Evolutionary conservation across 768 basidiomycete genomes (phyloP), one percentile per base, ranked within the genome.

Genomic region (Sutorius australiensis): DNA sequence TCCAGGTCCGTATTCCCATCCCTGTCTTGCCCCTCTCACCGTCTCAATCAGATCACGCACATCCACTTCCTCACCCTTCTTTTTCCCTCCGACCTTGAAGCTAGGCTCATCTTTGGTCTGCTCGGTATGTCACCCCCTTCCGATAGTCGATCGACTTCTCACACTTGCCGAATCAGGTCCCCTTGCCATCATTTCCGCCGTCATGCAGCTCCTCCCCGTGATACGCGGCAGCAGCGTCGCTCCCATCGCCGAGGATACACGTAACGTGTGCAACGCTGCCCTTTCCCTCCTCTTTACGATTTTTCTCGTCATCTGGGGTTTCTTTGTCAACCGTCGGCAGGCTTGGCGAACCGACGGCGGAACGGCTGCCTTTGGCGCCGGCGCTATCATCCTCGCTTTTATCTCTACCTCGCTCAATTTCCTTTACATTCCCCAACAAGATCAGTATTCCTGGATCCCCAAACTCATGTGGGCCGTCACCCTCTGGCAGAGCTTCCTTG

Each of bases 291-390:
- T 99, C 51, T 99, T 98, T 74, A 94, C 94, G 12, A 71, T 81
- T 32, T 83, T 90, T 3, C 86, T 99, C 54, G 76, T 92, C 66
- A 83, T 97, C 54, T 99, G 97, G 97, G 97, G 97, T 32, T 77
- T 90, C 55, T 72, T 91, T 52, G 81, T 98, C 59, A 98, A 98
- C 65, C 83, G 93, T 21, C 78, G 82, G 42, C 83, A 91, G 48
- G 97, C 97, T 3, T 99, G 97, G 97, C 82, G 95, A 33, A 90
- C 88, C 0, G 95, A 98, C 61, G 97, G 97, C 13, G 95, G 95
- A 9, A 98, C 97, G 0, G 94, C 94, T 0, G 89, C 85, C 0
- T 99, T 99, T 62, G 97, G 97, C 16, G 80, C 78, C 16, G 90
- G 87, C 3, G 90, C 95, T 0, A 77, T 98, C 53, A 61, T 78